Base-by-base conservation (phyloP, 2,329 filamentous ascomycete genomes). In the Neonectria neomacrospora region DNA sequence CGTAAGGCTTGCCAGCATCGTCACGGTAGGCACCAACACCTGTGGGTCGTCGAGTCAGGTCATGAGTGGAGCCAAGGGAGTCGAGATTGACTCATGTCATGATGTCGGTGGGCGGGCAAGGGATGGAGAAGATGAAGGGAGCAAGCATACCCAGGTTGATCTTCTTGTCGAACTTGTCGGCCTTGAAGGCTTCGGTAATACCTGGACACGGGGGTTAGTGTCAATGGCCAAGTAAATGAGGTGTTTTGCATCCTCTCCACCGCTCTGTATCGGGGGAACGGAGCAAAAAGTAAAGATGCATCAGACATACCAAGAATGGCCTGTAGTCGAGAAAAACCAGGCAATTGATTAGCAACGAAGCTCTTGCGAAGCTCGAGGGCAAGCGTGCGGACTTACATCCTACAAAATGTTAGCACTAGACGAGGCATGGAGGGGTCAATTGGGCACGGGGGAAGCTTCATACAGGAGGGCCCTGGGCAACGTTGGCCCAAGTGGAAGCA, bases 121-220 rank as follows among this genome's bases (percentile, higher is more conserved):
- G 50, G 34, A 47, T 9, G 53, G 30, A 50, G 44, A 12, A 48
- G 66, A 41, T 30, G 34, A 28, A 8, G 51, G 58, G 57, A 54
- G 56, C 65, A 55, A 61, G 74, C 86, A 76, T 83, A 91, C 92
- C 96, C 66, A 99, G 85, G 85, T 98, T 98, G 86, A 99, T 98
- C 90, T 98, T 99, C 85, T 97, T 89, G 68, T 89, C 84, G 81
- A 96, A 95, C 76, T 85, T 87, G 80, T 99, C 96, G 81, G 94
- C 94, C 88, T 98, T 99, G 91, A 96, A 99, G 66, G 96, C 96
- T 85, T 99, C 96, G 68, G 96, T 98, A 83, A 99, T 94, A 80
- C 92, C 91, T 90, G 70, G 14, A 56, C 22, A 58, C 26, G 34
- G 10, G 23, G 62, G 67, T 76, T 74, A 77, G 73, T 44, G 37